Evolutionary conservation across 1,139 yeast genomes (phyloP).

Genomic region (Saccharomyces hybrid): DNA sequence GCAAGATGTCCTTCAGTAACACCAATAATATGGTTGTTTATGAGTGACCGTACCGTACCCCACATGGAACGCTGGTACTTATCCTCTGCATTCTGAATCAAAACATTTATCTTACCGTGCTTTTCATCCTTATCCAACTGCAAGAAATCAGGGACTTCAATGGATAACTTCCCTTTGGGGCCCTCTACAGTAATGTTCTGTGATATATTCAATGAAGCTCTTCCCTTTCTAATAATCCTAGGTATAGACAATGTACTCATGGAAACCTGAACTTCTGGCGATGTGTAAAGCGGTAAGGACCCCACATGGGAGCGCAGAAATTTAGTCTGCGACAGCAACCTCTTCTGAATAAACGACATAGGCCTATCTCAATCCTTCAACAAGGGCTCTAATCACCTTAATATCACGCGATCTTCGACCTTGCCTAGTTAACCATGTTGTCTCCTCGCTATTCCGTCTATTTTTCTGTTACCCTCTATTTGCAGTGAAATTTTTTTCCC

Average conservation of each 20-base stretch:
- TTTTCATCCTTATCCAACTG: slow-evolving; percentile 32
- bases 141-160: slow-evolving; percentile 77
- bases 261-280: slow-evolving; percentile 42
- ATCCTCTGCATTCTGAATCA: slow-evolving; percentile 48
- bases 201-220: slow-evolving; percentile 49
- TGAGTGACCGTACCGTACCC: slow-evolving; percentile 85
- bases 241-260: slow-evolving; percentile 34
- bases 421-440: neutral
- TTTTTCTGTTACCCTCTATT: too few species aligned
- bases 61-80: slow-evolving; percentile 89
- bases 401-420: neutral
- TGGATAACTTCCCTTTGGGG: slow-evolving; percentile 62
- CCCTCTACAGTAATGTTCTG: slow-evolving; percentile 64
- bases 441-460: neutral
- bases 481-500: neutral
- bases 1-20: slow-evolving; percentile 90
- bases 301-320: slow-evolving; percentile 48
- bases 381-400: neutral
- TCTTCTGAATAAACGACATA: slow-evolving; percentile 9
- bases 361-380: neutral
- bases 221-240: slow-evolving; percentile 63
- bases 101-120: slow-evolving; percentile 39
- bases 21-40: slow-evolving; percentile 75
- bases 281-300: slow-evolving; percentile 48
- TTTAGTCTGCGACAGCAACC: slow-evolving; percentile 32